phyloP scores from a whole-genome alignment of 768 basidiomycete species.

The Chlorophyllum brunneum region DNA sequence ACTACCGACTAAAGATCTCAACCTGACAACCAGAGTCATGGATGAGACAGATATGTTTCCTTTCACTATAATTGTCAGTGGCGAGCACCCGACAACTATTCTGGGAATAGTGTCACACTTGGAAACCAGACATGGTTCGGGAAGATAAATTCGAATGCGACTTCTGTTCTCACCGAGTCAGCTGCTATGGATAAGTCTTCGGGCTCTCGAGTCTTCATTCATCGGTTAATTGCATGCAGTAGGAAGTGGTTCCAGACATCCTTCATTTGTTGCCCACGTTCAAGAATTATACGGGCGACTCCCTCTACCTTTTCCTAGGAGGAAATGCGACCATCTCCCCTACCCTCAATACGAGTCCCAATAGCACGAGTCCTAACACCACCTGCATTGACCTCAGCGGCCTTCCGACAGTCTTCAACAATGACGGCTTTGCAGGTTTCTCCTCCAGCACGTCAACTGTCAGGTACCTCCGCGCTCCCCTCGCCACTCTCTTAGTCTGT shows the following conservation, averaged over 20 bases:
- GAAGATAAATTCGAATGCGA: not conserved
- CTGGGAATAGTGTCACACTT: not conserved
- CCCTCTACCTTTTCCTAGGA: not conserved
- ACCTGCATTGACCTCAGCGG: not conserved
- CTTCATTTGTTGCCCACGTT: not conserved
- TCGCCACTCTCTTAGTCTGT: slow-evolving; percentile 5
- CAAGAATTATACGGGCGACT: not conserved
- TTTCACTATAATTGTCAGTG: slow-evolving; percentile 4
- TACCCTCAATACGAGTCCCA: not conserved
- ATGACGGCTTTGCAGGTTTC: not conserved
- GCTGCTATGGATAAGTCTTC: not conserved
- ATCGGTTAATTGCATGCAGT: not conserved
- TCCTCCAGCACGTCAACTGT: not conserved
- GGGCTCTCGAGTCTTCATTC: not conserved
- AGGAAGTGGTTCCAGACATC: not conserved
- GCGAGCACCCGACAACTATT: not conserved
- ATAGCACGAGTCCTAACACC: not conserved
- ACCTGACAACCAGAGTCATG: not conserved
- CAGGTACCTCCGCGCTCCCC: not conserved
- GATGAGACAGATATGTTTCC: not conserved
- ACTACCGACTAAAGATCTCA: not conserved
- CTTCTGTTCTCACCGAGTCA: not conserved
- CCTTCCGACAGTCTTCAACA: not conserved
- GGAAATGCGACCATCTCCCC: not conserved
- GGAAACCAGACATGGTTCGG: not conserved